A percentile compares a stretch with the other conserved stretches of the same genome.
These are phyloP conservation scores for Neostapfia colusana DNA, from an alignment of 176 grass and related monocot species.

Conservation along the genomic window DNA sequence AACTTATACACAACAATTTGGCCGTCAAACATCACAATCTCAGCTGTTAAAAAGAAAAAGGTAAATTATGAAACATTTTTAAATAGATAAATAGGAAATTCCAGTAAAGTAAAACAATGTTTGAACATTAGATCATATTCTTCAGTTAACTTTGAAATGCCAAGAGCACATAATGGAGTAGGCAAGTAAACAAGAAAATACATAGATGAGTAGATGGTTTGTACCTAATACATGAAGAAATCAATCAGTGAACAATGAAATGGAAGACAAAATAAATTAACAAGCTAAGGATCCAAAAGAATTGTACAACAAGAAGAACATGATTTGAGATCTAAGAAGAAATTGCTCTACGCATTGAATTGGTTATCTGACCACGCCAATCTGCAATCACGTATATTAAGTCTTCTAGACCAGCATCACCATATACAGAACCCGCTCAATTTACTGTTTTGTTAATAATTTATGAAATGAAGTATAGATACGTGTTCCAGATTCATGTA, in stretches of 20 bases:
- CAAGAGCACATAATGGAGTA: not conserved
- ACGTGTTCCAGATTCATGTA: constrained; percentile 12
- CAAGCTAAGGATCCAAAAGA: not conserved
- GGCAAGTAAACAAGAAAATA: not conserved
- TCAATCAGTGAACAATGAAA: not conserved
- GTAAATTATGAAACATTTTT: constrained; percentile 22
- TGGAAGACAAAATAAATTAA: not conserved
- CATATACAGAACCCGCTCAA: not conserved
- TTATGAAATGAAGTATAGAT: not conserved
- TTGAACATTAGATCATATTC: not conserved
- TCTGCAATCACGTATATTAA: not conserved
- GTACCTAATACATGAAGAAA: not conserved
- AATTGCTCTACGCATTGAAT: not conserved
- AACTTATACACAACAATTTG: constrained; percentile 94
- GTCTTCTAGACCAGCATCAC: not conserved
- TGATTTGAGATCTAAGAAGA: not conserved
- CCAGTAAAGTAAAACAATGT: not conserved
- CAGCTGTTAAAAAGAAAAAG: constrained; percentile 52
- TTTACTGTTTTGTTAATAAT: not conserved
- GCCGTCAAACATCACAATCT: constrained; percentile 91
- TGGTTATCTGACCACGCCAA: not conserved
- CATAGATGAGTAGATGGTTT: not conserved
- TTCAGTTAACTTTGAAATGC: not conserved
- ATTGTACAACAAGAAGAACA: not conserved
- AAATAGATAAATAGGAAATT: constrained; percentile 8